Evolutionary conservation across 2,329 filamentous ascomycete genomes (phyloP), one percentile per base, ranked within the genome.

Genomic region (Hawksworthiomyces lignivorus): DNA sequence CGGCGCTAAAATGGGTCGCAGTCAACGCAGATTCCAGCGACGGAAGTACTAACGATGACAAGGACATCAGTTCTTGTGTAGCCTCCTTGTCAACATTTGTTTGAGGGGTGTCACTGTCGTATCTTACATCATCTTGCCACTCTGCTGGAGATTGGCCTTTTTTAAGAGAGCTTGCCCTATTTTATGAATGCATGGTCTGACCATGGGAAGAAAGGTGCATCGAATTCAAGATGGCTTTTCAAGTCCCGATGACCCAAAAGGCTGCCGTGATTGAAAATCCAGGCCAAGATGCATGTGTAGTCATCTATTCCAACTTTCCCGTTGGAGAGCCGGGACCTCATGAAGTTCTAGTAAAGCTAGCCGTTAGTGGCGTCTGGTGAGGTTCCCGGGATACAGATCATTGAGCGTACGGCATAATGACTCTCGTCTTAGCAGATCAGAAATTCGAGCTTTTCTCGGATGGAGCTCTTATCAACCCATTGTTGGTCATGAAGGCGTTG

Each of bases 241-340:
- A n/a, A n/a, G n/a, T n/a, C n/a, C 19, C 36, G 9, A 24, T 7
- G 14, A 39, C 37, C 4, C 37, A 39, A 32, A 26, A 4, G 17
- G 37, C 28, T 19, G 37, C 28, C 2, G 28, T 39, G 17, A 39
- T 39, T 32, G 37, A 39, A 21, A 39, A 39, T 21, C 37, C 37
- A 2, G 37, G 37, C 2, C 19, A 20, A 10, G 19, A 39, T 5
- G 37, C n/a, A n/a, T 24, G 11, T 2, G 20, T 39, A 3, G 28
- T 32, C 19, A 9, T 39, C 37, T 21, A 21, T 4, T 11, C 24
- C 9, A 29, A 39, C n/a, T 20, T 39, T 14, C 37, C 37, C 5
- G 37, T 39, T 3, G 28, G n/a, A 10, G 28, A 31, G 37, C 37
- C 36, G 9, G 37, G 37, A 4, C 37, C 37, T 7, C 18, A 32